Evolutionary conservation across 495 filamentous ascomycete genomes (phyloP), one percentile per base, ranked within the genome.

Genomic region (Annulohypoxylon maeteangense): DNA sequence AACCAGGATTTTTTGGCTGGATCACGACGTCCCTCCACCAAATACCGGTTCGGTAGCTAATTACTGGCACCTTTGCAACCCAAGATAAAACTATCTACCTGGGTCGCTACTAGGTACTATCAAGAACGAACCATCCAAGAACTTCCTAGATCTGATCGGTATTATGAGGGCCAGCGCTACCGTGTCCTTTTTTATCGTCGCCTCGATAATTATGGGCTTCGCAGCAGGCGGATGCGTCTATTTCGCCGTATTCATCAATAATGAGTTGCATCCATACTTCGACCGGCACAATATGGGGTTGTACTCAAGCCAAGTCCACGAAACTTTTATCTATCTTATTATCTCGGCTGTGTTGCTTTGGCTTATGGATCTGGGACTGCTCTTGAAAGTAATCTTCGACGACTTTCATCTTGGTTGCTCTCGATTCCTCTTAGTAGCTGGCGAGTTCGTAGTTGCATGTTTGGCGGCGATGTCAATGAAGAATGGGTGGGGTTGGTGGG

Each of bases 181-280:
- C 12, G 7, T 22, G 4, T 50, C 14, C 22, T 27, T 23, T 27
- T 25, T 27, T 2, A n/a, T 11, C 20, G 2, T 23, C 45, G 10
- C 11, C 27, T 14, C 50, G 14, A 16, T 54, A 3, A 8, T 34
- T 8, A 32, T 54, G 11, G 25, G 25, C 10, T 32, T 14, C 11
- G 2, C 16, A 22, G 45, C 34, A 0, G 61, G 53, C 14, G 61
- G 42, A 34, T 60, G 38, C 36, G 36, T 34, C 4, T 70, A 64
- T 40, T 70, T 70, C 34, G 60, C 67, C 1, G 36, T 45, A 31
- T 59, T 70, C 12, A 29, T 38, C 45, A 34, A 40, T 31, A 29
- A 38, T 20, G 54, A 70, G 10, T 18, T 70, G 23, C 34, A 14
- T 29, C 61, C 61, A 4, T 70, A 65, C 22, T 70, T 70, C 18